These are phyloP conservation scores for Cynanchum wilfordii DNA, from an alignment of 257 asterid species.

Conservation along the genomic window DNA sequence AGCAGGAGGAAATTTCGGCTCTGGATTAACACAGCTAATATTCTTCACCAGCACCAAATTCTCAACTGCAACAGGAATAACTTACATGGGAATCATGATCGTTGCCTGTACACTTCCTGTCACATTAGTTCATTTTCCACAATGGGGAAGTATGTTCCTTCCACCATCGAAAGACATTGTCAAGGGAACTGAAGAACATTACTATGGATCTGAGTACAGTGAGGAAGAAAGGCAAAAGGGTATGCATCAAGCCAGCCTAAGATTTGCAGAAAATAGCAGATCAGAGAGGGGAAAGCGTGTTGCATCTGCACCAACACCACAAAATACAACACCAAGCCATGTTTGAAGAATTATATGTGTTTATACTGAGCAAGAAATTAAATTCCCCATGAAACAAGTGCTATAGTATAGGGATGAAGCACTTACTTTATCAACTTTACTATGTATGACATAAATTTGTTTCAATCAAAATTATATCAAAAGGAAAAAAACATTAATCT, in stretches of 20 bases:
- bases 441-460: neutral
- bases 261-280: slow-evolving; percentile 53
- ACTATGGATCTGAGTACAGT: slow-evolving; percentile 26
- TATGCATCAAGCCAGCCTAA: slow-evolving; percentile 48
- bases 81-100: slow-evolving; percentile 48
- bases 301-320: slow-evolving; percentile 32
- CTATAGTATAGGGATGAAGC: neutral
- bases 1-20: slow-evolving; percentile 44
- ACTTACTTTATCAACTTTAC: neutral
- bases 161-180: slow-evolving; percentile 26
- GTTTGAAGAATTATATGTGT: slow-evolving; percentile 16
- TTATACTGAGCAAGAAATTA: neutral
- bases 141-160: slow-evolving; percentile 48
- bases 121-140: slow-evolving; percentile 40
- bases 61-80: slow-evolving; percentile 32
- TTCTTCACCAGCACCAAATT: slow-evolving; percentile 30
- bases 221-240: slow-evolving; percentile 42
- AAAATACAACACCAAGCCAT: slow-evolving; percentile 26
- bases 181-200: slow-evolving; percentile 32
- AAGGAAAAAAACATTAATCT: neutral
- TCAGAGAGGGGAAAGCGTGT: slow-evolving; percentile 55
- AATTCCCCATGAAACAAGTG: neutral
- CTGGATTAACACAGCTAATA: slow-evolving; percentile 37
- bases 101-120: slow-evolving; percentile 44
- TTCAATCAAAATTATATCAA: neutral